phyloP scores from a whole-genome alignment of 768 basidiomycete genomes.

The Pisolithus microcarpus region DNA sequence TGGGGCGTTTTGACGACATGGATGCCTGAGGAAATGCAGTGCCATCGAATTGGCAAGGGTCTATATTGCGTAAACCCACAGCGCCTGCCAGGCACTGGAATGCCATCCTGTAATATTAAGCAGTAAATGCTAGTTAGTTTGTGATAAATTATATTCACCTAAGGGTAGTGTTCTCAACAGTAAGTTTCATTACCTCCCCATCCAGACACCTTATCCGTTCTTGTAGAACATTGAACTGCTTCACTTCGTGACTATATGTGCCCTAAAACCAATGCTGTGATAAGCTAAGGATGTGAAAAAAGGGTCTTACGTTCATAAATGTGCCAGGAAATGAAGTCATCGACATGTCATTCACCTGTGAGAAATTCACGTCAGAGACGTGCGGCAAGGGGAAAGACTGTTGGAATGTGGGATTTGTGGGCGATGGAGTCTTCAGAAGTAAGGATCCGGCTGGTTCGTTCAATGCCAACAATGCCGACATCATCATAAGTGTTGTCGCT shows the following conservation, averaged over 20 bases:
- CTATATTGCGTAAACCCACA: no score
- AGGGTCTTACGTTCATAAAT: neutral
- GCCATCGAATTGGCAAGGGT: no score
- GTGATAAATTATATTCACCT: neutral
- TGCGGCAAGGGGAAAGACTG: neutral
- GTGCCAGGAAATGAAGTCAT: neutral
- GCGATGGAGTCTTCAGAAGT: neutral
- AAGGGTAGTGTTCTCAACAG: neutral
- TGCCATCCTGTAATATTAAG: no score
- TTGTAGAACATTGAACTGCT: neutral
- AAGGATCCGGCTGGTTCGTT: neutral
- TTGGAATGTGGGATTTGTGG: neutral
- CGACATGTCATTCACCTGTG: neutral
- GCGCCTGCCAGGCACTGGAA: no score
- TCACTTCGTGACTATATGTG: neutral
- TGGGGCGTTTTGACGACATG: no score
- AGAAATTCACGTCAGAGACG: neutral
- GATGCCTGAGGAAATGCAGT: no score
- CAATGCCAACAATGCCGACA: neutral
- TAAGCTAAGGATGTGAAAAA: neutral
- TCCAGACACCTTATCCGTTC: neutral
- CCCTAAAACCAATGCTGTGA: neutral
- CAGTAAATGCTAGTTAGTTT: no score
- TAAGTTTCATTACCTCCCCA: neutral
- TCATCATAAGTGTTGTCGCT: neutral